These are phyloP conservation scores for Thelonectria rubi DNA, from an alignment of 2,329 filamentous ascomycete genomes.

Conservation along the genomic window DNA sequence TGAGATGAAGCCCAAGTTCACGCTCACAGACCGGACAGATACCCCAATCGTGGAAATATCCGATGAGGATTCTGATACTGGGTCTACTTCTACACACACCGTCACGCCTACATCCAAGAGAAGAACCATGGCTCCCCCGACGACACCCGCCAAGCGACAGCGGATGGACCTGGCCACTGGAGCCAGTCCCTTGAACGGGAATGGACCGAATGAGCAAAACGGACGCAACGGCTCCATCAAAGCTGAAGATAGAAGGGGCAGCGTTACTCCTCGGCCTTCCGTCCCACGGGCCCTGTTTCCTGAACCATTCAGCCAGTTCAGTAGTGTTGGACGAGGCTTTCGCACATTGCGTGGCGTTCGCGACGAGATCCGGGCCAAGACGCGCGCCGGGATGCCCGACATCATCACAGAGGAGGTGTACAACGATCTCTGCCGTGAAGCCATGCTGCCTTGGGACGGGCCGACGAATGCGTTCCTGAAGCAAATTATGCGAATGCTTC, in stretches of 20 bases:
- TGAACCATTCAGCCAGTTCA: conserved; percentile 53
- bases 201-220: conserved; percentile 12
- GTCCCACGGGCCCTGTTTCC: conserved; percentile 35
- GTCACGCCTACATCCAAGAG: conserved; percentile 45
- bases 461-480: conserved; percentile 61
- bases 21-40: conserved; percentile 52
- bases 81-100: conserved; percentile 33
- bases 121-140: conserved; percentile 37
- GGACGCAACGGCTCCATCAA: conserved; percentile 46
- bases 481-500: conserved; percentile 59
- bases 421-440: conserved; percentile 64
- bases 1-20: conserved; percentile 57
- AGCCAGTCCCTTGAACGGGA: conserved; percentile 12
- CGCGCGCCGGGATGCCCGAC: conserved; percentile 65
- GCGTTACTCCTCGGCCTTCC: conserved; percentile 28
- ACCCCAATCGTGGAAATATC: conserved; percentile 50
- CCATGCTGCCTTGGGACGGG: conserved; percentile 65
- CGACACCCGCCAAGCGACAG: conserved; percentile 49
- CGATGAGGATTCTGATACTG: conserved; percentile 51
- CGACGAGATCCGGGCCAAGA: conserved; percentile 62
- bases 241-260: conserved; percentile 48
- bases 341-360: conserved; percentile 62
- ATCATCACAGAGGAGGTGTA: conserved; percentile 69
- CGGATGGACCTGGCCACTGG: conserved; percentile 34
- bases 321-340: conserved; percentile 51